Conservation (phyloP, 768 basidiomycete species). For the Hypsizygus marmoreus region DNA sequence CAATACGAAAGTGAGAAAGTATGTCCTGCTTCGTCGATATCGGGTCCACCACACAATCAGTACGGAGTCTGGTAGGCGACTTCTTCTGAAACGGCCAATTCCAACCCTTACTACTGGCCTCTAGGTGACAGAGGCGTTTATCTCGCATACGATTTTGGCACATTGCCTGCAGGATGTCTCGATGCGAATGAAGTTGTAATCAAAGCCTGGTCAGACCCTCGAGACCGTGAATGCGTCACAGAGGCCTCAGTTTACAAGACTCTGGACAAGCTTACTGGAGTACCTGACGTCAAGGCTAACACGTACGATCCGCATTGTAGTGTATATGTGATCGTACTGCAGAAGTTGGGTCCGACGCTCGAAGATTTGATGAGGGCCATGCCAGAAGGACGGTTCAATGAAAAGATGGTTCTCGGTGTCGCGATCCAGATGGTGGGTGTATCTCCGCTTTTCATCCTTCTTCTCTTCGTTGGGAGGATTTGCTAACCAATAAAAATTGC, state of each 20-base stretch:
- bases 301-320: conserved; percentile 18
- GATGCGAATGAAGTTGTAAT: conserved; percentile 23
- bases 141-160: conserved; percentile 28
- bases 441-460: neutral
- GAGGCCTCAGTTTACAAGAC: conserved; percentile 24
- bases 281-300: conserved; percentile 17
- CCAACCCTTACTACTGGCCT: neutral
- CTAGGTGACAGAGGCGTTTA: conserved; percentile 31
- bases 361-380: conserved; percentile 20
- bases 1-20: conserved; percentile 28
- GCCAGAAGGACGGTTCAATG: conserved; percentile 17
- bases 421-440: conserved; percentile 30
- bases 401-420: conserved; percentile 25
- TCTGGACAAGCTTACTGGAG: conserved; percentile 15
- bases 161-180: conserved; percentile 21
- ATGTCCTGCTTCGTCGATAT: conserved; percentile 24
- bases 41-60: conserved; percentile 28
- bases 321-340: conserved; percentile 27
- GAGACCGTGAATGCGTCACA: conserved; percentile 28
- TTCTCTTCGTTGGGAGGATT: neutral
- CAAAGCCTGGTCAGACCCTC: conserved; percentile 26
- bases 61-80: conserved; percentile 25
- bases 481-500: neutral
- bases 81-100: neutral
- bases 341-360: conserved; percentile 29